Conservation (phyloP, 306 rosid species). For the Dryas alaskensis region DNA sequence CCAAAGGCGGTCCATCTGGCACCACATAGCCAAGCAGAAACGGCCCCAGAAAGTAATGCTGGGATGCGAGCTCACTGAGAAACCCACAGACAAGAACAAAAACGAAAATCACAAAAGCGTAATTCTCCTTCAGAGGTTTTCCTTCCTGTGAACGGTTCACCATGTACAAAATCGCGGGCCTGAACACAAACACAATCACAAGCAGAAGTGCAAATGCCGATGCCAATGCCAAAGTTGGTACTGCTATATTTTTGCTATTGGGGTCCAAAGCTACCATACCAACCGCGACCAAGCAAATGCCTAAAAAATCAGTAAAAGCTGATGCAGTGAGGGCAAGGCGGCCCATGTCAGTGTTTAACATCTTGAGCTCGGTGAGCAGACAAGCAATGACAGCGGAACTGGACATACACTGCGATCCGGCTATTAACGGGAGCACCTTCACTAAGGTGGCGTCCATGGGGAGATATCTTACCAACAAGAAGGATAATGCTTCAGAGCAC, state of each 20-base stretch:
- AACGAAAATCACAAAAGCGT: conserved; percentile 21
- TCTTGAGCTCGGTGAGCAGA: conserved; percentile 52
- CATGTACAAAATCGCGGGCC: conserved; percentile 39
- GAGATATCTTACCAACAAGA: not conserved
- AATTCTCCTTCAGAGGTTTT: conserved; percentile 26
- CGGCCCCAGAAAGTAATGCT: conserved; percentile 57
- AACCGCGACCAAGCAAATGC: conserved; percentile 11
- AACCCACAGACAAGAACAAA: conserved; percentile 35
- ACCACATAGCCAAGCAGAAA: conserved; percentile 47
- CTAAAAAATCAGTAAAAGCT: conserved; percentile 36
- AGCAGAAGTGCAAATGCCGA: conserved; percentile 13
- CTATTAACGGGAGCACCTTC: conserved; percentile 25
- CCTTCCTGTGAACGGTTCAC: conserved; percentile 18
- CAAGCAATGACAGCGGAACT: conserved; percentile 40
- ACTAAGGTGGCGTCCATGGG: not conserved
- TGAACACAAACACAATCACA: conserved; percentile 14
- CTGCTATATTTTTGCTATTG: not conserved
- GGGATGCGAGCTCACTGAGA: conserved; percentile 45
- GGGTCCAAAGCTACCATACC: conserved; percentile 15
- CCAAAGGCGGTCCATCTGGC: conserved; percentile 69
- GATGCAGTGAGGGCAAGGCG: conserved; percentile 49
- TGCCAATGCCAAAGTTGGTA: not conserved
- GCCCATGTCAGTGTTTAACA: conserved; percentile 57
- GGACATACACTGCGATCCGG: conserved; percentile 38
- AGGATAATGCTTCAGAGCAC: conserved; percentile 7